Percentiles rank a stretch among this genome's conserved stretches.
These are phyloP conservation scores for Diaporthe vexans DNA, from an alignment of 2,329 filamentous ascomycete species.

Conservation along the genomic window DNA sequence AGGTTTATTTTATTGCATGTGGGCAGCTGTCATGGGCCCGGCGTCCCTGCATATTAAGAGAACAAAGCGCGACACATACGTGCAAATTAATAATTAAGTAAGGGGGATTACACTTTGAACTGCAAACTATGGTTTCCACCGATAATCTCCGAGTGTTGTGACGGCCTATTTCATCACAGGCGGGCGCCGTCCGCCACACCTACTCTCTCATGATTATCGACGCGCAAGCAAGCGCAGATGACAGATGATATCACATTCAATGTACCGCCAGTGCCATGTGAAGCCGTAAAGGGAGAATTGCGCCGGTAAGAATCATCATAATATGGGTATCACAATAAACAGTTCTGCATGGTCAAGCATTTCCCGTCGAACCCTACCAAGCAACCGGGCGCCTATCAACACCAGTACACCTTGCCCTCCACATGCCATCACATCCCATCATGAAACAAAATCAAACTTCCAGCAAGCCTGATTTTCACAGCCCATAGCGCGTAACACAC, in stretches of 20 bases:
- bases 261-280: neutral
- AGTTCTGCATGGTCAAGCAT: neutral
- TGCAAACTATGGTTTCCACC: neutral
- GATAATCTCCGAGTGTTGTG: neutral
- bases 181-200: neutral
- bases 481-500: slow-evolving; percentile 75
- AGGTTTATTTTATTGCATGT: slow-evolving; percentile 15
- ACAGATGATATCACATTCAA: neutral
- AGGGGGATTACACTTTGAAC: neutral
- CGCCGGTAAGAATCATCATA: neutral
- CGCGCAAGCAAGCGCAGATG: neutral
- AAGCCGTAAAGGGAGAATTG: neutral
- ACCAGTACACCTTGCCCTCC: neutral
- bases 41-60: no score
- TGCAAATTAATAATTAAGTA: slow-evolving; percentile 2
- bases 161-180: neutral
- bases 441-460: neutral
- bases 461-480: slow-evolving; percentile 47
- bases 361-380: neutral
- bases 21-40: neutral
- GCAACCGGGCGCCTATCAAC: neutral
- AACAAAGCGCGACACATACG: neutral
- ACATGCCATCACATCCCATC: neutral
- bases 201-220: neutral
- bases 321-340: slow-evolving; percentile 34